Evolutionary conservation across 202 grass and related monocot genomes (phyloP).

Genomic region (Brachypodium distachyon): DNA sequence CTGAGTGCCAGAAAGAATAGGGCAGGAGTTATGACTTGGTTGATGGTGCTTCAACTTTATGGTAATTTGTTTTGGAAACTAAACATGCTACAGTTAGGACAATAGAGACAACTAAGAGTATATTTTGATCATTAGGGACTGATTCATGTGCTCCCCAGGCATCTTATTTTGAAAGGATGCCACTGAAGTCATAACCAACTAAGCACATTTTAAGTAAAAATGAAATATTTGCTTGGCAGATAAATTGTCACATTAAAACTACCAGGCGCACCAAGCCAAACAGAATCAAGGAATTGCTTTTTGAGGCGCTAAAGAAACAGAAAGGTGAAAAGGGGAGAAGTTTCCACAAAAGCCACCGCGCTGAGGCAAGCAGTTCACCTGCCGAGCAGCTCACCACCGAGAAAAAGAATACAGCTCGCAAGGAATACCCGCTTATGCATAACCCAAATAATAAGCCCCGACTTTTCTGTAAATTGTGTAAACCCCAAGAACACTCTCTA

Average conservation of each 20-base stretch:
- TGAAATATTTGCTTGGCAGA: background rate
- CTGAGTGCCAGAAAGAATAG: conserved; percentile 41
- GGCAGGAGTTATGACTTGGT: background rate
- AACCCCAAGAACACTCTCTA: background rate
- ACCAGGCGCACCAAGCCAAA: background rate
- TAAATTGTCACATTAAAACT: conserved; percentile 21
- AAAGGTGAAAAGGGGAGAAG: conserved; percentile 20
- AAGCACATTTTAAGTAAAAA: background rate
- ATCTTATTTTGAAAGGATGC: background rate
- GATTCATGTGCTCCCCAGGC: background rate
- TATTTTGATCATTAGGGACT: background rate
- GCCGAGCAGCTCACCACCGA: conserved; percentile 4
- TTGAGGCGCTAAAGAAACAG: conserved; percentile 16
- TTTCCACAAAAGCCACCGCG: conserved; percentile 11
- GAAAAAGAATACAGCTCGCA: background rate
- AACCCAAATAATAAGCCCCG: background rate
- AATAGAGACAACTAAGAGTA: background rate
- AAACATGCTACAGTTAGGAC: background rate
- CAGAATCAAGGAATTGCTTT: conserved; percentile 25
- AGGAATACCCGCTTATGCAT: background rate
- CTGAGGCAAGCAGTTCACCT: conserved; percentile 10
- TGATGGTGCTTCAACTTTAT: background rate
- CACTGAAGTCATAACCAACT: too few relatives aligned
- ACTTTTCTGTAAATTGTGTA: background rate
- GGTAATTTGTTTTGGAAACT: background rate